A percentile compares a stretch with the other conserved stretches of the same genome.
These are phyloP conservation scores for Lasiodiplodia citricola DNA, from an alignment of 2,329 filamentous ascomycete genomes.

Conservation along the genomic window DNA sequence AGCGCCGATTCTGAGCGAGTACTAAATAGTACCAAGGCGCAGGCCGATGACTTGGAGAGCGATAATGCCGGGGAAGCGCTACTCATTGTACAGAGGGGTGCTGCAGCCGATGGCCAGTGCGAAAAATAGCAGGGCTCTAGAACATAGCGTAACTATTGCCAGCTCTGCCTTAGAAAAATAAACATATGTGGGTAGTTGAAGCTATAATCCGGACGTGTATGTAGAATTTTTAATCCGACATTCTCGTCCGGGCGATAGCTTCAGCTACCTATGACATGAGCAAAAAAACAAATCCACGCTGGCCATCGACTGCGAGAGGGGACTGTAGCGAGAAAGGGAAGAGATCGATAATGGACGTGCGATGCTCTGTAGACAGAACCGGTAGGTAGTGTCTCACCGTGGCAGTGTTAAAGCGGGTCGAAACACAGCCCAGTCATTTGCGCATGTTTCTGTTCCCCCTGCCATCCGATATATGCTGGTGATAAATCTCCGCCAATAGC, in stretches of 20 bases:
- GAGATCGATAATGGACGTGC: background rate
- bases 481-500: slow-evolving; percentile 9
- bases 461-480: background rate
- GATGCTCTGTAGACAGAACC: background rate
- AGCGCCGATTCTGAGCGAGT: background rate
- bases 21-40: background rate
- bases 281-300: no score
- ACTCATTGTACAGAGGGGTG: background rate
- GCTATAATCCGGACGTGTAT: no score
- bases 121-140: no score
- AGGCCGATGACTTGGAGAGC: background rate
- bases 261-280: no score
- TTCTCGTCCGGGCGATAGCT: no score
- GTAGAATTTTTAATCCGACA: no score
- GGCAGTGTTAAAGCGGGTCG: background rate
- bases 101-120: no score
- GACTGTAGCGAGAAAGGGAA: background rate
- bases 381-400: background rate
- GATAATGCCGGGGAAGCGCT: background rate
- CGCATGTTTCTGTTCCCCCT: background rate
- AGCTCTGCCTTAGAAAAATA: no score
- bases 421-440: background rate
- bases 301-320: no score
- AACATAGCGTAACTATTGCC: no score
- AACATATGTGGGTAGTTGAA: no score